phyloP scores from a whole-genome alignment of 768 basidiomycete species.

The Russula lepida region DNA sequence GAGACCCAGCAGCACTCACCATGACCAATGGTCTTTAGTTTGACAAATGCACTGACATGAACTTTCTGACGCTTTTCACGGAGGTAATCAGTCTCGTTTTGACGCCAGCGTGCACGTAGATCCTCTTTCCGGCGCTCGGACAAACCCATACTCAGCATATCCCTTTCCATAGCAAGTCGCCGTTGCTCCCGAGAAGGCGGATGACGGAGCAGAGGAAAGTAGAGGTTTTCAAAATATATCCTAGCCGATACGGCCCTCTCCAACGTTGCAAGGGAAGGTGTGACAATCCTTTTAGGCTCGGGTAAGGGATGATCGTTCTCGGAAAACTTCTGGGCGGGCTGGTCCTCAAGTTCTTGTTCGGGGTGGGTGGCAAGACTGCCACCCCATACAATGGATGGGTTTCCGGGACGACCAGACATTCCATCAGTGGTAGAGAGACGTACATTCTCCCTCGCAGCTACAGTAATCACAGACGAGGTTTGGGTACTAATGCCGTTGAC shows the following conservation, averaged over 20 bases:
- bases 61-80: slow-evolving; percentile 78
- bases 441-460: slow-evolving; percentile 66
- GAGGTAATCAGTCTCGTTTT: slow-evolving; percentile 87
- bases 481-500: slow-evolving; percentile 69
- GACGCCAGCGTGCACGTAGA: slow-evolving; percentile 66
- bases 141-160: slow-evolving; percentile 70
- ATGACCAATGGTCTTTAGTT: slow-evolving; percentile 91
- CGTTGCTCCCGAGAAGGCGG: slow-evolving; percentile 81
- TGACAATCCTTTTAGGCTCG: slow-evolving; percentile 50
- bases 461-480: slow-evolving; percentile 65
- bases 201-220: slow-evolving; percentile 79
- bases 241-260: slow-evolving; percentile 89
- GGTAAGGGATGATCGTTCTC: slow-evolving; percentile 26
- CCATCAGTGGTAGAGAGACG: slow-evolving; percentile 36
- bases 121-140: slow-evolving; percentile 60
- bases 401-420: slow-evolving; percentile 48
- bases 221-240: slow-evolving; percentile 91
- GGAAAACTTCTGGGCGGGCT: slow-evolving; percentile 27
- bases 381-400: slow-evolving; percentile 53
- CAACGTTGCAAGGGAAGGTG: slow-evolving; percentile 81
- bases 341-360: slow-evolving; percentile 57
- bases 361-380: slow-evolving; percentile 54
- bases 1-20: slow-evolving; percentile 39
- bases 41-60: slow-evolving; percentile 75
- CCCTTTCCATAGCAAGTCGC: slow-evolving; percentile 77